Base-by-base conservation (phyloP, 768 basidiomycete genomes). In the Mycena vulgaris region DNA sequence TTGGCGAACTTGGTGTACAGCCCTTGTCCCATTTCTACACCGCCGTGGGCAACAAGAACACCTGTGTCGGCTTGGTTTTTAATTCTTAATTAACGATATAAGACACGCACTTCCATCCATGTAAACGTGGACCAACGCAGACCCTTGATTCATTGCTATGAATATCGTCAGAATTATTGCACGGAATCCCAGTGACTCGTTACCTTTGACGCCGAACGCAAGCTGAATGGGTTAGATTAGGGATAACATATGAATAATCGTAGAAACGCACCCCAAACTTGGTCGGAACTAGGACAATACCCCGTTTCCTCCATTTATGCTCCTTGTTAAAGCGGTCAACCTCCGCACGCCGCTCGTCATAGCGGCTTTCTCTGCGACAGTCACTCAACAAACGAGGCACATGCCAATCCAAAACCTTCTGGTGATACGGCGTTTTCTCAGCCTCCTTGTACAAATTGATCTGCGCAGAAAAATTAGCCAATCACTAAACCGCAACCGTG, bases 261-360 rank as follows among this genome's bases (percentile, higher is more conserved):
- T 23, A 63, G 23, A 16, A 57, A 68, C 70, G 49, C 27, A 74
- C 72, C 17, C 73, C 73, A 19, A 74, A 74, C 37, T 74, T 74
- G 14, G 73, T 74, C 6, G 73, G 73, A 33, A 74, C 27, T 0
- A 74, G 63, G 3, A 71, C 73, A 25, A 74, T 68, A 5, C 73
- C 73, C 27, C 73, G 73, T 25, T 74, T 74, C 40, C 73, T 52
- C 73, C 73, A 74, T 52, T 74, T 71, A 31, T 74, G 73, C 42
- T 74, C 73, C 52, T 71, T 68, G 47, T 74, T 74, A 55, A 70
- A 74, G 10, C 62, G 69, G 56, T 69, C 69, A 25, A 74, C 73
- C 14, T 49, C 73, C 1, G 52, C 63, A 17, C 63, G 65, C 37
- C 73, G 59, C 30, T 74, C 66, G 17, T 74, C 73, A 47, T 74